Base-by-base conservation (phyloP, 345 rosid genomes). In the Conringia planisiliqua region DNA sequence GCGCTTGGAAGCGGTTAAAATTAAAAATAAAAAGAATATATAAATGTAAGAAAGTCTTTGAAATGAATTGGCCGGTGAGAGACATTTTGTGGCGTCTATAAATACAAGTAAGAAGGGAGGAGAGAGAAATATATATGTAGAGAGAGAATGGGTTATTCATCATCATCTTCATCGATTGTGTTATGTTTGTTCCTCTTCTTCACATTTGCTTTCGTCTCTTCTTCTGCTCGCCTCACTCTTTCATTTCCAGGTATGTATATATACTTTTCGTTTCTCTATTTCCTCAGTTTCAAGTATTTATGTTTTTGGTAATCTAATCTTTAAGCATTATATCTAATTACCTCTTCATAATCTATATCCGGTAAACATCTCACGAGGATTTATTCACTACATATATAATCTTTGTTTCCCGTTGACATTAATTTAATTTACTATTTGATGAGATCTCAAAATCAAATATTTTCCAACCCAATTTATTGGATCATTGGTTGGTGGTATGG, bases 201-300 rank as follows among this genome's bases (percentile, higher is more conserved):
- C 44, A 40, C 75, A 16, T 48, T 80, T 70, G 82, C 81, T 54
- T 3, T 78, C 0, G 5, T 64, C n/a, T 78, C 85, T 59, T 78
- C 87, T 10, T 80, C 86, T 13, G 81, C 86, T 70, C 82, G 90
- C 7, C 56, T 33, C 80, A 64, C 33, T 40, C 27, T 71, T 68
- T 59, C 83, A 18, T 55, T 68, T 72, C 64, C 86, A 56, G 89
- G 88, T 88, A 63, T 13, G 13, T 26, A 22, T 22, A 22, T 22
- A 22, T 22, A 22, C 58, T 16, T 24, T 39, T 13, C 4, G n/a
- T 16, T 54, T 68, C 38, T 27, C 12, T 6, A 5, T 67, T 29
- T 62, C 11, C 6, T 47, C 16, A 40, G 26, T 54, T 65, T 12
- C 39, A 33, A 55, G 6, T 58, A 32, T 18, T 50, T 4, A n/a